These are phyloP conservation scores for Phalaenopsis equestris DNA, from an alignment of 106 monocot genomes.

Conservation along the genomic window DNA sequence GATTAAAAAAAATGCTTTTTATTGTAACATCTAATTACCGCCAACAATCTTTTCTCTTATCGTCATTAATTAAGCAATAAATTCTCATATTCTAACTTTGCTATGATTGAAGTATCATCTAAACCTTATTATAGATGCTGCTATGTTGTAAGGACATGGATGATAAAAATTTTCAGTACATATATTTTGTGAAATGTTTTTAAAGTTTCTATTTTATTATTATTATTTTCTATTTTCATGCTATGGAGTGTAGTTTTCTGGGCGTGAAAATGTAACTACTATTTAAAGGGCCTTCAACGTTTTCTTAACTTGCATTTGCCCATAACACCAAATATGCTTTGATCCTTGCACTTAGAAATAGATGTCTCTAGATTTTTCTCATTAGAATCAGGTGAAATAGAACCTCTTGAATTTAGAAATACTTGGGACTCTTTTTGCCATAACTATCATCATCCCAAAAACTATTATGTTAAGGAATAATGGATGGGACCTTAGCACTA, in stretches of 20 bases:
- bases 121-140: not conserved
- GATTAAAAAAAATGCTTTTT: too few relatives aligned
- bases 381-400: not conserved
- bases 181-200: not conserved
- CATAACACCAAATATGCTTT: not conserved
- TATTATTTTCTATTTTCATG: not conserved
- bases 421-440: not conserved
- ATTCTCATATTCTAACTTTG: not conserved
- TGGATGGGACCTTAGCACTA: not conserved
- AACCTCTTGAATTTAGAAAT: not conserved
- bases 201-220: too few relatives aligned
- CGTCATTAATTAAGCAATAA: not conserved
- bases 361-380: not conserved
- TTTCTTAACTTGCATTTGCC: not conserved
- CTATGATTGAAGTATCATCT: not conserved
- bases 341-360: not conserved
- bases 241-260: not conserved
- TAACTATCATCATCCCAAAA: not conserved
- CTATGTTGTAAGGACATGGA: not conserved
- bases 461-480: not conserved
- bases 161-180: not conserved
- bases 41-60: not conserved
- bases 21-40: not conserved
- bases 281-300: not conserved
- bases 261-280: not conserved